Percentiles rank a stretch among this genome's conserved stretches.
Conservation (phyloP, 805 yeast genomes). For the Torulaspora delbrueckii region DNA sequence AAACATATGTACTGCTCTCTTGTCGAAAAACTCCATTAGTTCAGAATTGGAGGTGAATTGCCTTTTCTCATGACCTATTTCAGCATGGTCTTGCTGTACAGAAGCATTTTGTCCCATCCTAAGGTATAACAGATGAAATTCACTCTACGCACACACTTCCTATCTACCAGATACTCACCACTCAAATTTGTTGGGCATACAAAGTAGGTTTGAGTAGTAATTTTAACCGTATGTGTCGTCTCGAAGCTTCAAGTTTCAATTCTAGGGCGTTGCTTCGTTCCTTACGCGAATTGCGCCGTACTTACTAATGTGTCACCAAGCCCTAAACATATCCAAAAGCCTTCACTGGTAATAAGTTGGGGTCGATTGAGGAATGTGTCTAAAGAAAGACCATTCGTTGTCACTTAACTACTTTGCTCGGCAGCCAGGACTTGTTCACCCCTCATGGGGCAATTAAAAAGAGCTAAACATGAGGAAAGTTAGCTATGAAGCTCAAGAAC, state of each 20-base stretch:
- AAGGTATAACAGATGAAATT: background rate
- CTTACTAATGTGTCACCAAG: background rate
- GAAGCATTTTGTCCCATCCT: conserved; percentile 28
- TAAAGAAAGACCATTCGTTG: background rate
- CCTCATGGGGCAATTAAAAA: background rate
- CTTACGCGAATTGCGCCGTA: background rate
- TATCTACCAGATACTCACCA: background rate
- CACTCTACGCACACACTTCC: background rate
- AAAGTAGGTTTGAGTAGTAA: background rate
- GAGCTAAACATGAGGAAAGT: background rate
- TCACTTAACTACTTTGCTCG: background rate
- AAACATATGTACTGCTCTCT: conserved; percentile 18
- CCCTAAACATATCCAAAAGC: background rate
- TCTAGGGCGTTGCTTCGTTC: background rate
- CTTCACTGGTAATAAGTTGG: background rate
- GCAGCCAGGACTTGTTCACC: background rate
- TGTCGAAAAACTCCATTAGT: conserved; percentile 14
- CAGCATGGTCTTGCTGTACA: background rate
- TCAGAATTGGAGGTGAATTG: conserved; percentile 12
- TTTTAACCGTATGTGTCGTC: background rate
- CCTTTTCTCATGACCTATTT: background rate
- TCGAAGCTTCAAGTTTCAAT: background rate
- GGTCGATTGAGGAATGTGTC: background rate
- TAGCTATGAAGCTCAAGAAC: background rate
- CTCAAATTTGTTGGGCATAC: background rate